Percentiles rank a stretch among this genome's conserved stretches.
These are phyloP conservation scores for Umbelopsis ramanniana DNA, from an alignment of 192 early-diverging fungal genomes.

Conservation along the genomic window DNA sequence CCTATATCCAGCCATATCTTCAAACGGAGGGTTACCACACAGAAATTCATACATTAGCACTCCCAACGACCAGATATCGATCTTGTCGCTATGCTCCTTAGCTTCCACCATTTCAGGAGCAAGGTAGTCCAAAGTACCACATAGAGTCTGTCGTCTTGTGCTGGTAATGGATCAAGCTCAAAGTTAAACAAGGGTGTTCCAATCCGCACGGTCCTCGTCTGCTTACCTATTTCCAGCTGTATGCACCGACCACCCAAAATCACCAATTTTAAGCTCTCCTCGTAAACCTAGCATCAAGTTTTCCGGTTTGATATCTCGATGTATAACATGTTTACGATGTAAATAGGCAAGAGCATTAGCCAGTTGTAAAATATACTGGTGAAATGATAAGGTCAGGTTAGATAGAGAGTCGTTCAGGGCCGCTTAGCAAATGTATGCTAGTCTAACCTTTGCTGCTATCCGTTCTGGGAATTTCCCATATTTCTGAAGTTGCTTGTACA, in stretches of 20 bases:
- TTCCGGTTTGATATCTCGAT: constrained; percentile 97
- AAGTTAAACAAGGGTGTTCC: too few relatives aligned
- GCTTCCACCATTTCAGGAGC: constrained; percentile 97
- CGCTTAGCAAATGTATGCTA: neutral
- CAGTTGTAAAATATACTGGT: constrained; percentile 88
- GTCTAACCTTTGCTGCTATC: constrained; percentile 68
- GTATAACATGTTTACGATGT: constrained; percentile 91
- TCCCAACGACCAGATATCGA: constrained; percentile 94
- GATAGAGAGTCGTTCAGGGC: neutral
- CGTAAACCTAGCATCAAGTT: constrained; percentile 86
- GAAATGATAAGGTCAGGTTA: neutral
- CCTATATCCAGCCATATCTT: constrained; percentile 66
- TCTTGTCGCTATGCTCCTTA: constrained; percentile 72
- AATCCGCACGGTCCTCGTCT: neutral
- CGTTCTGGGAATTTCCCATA: constrained; percentile 74
- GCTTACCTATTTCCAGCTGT: constrained; percentile 64
- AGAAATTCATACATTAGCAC: constrained; percentile 94
- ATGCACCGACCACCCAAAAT: constrained; percentile 98
- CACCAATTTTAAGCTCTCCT: constrained; percentile 93
- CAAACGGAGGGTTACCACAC: constrained; percentile 91
- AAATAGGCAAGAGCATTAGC: constrained; percentile 84
- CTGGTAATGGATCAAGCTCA: constrained; percentile 10
- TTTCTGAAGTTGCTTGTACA: constrained; percentile 84
- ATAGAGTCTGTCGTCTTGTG: constrained; percentile 79
- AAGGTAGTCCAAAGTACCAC: constrained; percentile 95